These are phyloP conservation scores for Dichotomopilus funicola DNA, from an alignment of 2,329 filamentous ascomycete species.

Conservation along the genomic window DNA sequence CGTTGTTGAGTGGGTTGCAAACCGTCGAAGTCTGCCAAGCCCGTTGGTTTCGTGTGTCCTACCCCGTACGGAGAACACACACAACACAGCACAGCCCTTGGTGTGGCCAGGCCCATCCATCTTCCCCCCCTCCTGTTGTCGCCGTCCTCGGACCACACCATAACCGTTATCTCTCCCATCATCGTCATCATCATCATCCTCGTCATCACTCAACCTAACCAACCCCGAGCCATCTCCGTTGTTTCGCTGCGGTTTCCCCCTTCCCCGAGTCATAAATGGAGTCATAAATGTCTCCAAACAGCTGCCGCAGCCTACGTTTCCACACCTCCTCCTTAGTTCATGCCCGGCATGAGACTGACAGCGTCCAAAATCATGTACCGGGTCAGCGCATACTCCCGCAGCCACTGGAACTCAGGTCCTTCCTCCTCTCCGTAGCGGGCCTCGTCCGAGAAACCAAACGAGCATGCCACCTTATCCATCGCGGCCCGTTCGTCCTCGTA, in stretches of 20 bases:
- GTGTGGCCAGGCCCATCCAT: constrained; percentile 7
- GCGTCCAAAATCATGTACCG: constrained; percentile 87
- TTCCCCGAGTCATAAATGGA: background rate
- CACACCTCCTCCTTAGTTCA: constrained; percentile 41
- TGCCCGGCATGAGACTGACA: constrained; percentile 86
- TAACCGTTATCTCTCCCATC: constrained; percentile 3
- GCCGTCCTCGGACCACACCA: background rate
- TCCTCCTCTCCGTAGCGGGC: constrained; percentile 83
- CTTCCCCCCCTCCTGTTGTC: background rate
- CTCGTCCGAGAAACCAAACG: constrained; percentile 84
- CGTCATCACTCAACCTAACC: background rate
- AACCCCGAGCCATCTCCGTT: background rate
- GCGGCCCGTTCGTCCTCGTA: constrained; percentile 85
- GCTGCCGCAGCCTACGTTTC: constrained; percentile 3
- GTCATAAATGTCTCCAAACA: background rate
- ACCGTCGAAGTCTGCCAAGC: too few relatives aligned
- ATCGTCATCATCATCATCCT: constrained; percentile 8
- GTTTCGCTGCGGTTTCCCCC: background rate
- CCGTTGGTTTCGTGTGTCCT: too few relatives aligned
- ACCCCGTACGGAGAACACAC: too few relatives aligned
- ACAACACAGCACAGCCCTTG: constrained; percentile 13
- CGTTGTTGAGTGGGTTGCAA: constrained; percentile 2
- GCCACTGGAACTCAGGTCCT: constrained; percentile 78
- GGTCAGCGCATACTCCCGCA: constrained; percentile 75
- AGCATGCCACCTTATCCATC: constrained; percentile 75